These are phyloP conservation scores for Taphrina betulina DNA, from an alignment of 1,139 yeast genomes.

Conservation along the genomic window DNA sequence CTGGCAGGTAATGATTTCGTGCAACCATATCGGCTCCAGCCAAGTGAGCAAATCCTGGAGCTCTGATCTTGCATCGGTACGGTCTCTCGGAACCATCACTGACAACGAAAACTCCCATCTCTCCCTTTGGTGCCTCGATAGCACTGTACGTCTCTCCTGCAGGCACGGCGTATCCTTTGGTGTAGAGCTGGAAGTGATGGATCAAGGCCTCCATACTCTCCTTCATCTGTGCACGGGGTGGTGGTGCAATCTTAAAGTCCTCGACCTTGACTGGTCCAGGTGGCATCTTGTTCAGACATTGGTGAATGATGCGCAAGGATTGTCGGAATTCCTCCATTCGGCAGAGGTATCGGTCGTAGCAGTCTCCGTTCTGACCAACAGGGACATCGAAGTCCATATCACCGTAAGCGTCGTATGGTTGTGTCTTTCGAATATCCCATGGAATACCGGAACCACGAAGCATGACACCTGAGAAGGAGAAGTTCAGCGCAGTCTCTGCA, in stretches of 20 bases:
- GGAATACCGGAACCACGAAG: conserved; percentile 89
- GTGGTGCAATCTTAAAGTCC: conserved; percentile 81
- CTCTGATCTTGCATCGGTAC: conserved; percentile 87
- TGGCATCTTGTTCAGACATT: conserved; percentile 88
- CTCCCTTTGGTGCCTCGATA: conserved; percentile 94
- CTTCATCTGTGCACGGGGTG: conserved; percentile 79
- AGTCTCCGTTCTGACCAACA: conserved; percentile 84
- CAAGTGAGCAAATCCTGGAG: conserved; percentile 88
- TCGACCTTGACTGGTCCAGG: conserved; percentile 91
- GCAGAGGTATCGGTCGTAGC: conserved; percentile 82
- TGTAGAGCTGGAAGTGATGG: conserved; percentile 82
- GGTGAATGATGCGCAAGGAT: conserved; percentile 82
- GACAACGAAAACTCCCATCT: conserved; percentile 87
- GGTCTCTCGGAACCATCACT: conserved; percentile 90
- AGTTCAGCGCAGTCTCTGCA: conserved; percentile 84
- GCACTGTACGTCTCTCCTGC: conserved; percentile 90
- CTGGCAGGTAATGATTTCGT: conserved; percentile 84
- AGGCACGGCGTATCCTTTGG: conserved; percentile 87
- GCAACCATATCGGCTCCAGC: conserved; percentile 85
- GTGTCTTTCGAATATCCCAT: conserved; percentile 79
- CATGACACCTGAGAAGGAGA: conserved; percentile 83
- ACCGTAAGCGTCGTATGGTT: conserved; percentile 89
- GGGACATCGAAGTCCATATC: conserved; percentile 82
- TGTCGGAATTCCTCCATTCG: conserved; percentile 94
- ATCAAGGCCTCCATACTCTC: conserved; percentile 91